phyloP scores from a whole-genome alignment of 2,329 filamentous ascomycete species.

The Penicillium sp. region DNA sequence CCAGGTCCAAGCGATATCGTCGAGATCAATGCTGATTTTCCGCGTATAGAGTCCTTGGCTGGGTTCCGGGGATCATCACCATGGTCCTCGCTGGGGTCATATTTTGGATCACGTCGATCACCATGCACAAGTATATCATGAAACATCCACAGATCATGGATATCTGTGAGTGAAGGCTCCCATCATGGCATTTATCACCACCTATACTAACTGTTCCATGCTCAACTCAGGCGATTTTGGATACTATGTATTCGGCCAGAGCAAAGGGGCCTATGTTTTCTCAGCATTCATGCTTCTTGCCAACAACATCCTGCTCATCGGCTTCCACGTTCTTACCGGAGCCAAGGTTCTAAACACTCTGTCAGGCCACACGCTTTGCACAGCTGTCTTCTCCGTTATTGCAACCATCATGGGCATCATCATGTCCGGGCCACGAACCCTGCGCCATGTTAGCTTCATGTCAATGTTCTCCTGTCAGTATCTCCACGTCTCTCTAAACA shows the following conservation, averaged over 20 bases:
- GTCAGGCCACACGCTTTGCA: slow-evolving; percentile 52
- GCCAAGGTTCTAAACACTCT: slow-evolving; percentile 54
- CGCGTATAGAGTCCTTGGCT: slow-evolving; percentile 21
- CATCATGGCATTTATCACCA: no score
- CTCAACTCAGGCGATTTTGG: slow-evolving; percentile 46
- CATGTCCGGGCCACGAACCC: slow-evolving; percentile 49
- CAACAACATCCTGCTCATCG: slow-evolving; percentile 56
- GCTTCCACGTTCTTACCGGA: slow-evolving; percentile 54
- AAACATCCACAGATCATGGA: slow-evolving; percentile 54
- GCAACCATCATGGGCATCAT: slow-evolving; percentile 50
- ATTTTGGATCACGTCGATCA: slow-evolving; percentile 55
- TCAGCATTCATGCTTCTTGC: slow-evolving; percentile 46
- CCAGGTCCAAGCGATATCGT: background rate
- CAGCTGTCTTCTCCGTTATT: slow-evolving; percentile 53
- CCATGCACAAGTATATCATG: slow-evolving; percentile 57
- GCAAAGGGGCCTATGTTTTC: slow-evolving; percentile 48
- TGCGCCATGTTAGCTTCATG: slow-evolving; percentile 55
- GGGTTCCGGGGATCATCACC: slow-evolving; percentile 29
- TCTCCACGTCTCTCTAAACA: background rate
- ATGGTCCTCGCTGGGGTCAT: slow-evolving; percentile 49
- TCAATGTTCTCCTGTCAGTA: slow-evolving; percentile 49
- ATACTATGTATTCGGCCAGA: slow-evolving; percentile 51
- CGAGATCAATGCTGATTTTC: background rate
- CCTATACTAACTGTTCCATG: no score
- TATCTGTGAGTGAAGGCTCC: slow-evolving; percentile 42